phyloP scores from a whole-genome alignment of 225 moss, liverwort and hornwort genomes.

The Polytrichum commune region DNA sequence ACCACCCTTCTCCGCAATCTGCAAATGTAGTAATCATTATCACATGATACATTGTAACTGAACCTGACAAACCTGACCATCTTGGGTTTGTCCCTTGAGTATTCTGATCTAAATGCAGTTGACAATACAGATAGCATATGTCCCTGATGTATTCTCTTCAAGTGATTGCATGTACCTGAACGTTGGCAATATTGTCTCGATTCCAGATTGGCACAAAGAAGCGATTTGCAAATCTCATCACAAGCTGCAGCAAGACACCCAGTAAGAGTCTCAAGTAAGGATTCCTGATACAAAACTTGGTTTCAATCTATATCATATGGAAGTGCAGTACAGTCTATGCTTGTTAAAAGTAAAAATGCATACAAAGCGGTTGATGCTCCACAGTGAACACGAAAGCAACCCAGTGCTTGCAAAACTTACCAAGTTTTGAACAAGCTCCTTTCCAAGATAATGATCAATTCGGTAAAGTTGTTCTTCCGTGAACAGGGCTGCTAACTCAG shows the following conservation, averaged over 20 bases:
- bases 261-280: neutral
- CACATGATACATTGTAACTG: neutral
- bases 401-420: conserved; percentile 12
- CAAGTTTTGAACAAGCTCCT: conserved; percentile 95
- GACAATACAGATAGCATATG: no score
- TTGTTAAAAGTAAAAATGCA: no score
- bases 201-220: conserved; percentile 93
- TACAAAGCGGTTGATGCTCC: no score
- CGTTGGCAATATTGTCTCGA: conserved; percentile 82
- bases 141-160: no score
- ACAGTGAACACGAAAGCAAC: neutral
- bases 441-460: conserved; percentile 94
- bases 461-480: conserved; percentile 87
- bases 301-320: no score
- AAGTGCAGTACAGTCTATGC: no score
- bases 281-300: neutral
- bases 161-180: conserved; percentile 44
- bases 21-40: neutral
- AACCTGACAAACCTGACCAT: neutral
- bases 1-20: neutral
- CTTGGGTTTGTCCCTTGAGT: no score
- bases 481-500: conserved; percentile 68
- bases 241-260: conserved; percentile 42
- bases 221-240: conserved; percentile 96
- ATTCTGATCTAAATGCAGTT: no score